Conservation (phyloP, 331 rosid genomes). For the Malus hybrid region DNA sequence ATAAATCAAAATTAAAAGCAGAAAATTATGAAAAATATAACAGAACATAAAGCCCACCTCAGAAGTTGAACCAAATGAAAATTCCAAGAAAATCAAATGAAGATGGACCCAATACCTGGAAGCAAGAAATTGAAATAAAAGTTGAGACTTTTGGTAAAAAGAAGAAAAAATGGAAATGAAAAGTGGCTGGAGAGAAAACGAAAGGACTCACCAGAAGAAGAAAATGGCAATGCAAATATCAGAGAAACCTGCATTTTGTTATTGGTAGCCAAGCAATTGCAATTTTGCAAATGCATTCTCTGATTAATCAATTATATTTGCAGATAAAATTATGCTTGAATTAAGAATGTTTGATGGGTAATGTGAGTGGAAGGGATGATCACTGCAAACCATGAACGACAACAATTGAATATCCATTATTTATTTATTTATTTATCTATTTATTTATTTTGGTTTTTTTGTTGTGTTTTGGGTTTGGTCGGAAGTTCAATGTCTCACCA, state of each 20-base stretch:
- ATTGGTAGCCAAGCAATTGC: background rate
- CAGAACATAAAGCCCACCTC: conserved; percentile 28
- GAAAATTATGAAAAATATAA: background rate
- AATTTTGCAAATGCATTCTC: background rate
- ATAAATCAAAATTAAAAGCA: background rate
- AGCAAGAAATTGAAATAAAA: background rate
- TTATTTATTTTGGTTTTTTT: too few relatives aligned
- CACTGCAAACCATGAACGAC: too few relatives aligned
- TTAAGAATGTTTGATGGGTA: background rate
- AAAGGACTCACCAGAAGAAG: conserved; percentile 4
- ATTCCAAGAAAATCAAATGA: conserved; percentile 12
- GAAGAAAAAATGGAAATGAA: background rate
- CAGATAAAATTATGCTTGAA: background rate
- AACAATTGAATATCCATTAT: background rate
- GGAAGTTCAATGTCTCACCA: background rate
- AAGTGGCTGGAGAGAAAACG: background rate
- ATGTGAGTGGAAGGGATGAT: background rate
- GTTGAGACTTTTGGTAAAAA: background rate
- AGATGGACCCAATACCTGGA: conserved; percentile 27
- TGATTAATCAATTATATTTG: background rate
- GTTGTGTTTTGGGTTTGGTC: background rate
- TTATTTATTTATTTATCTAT: background rate
- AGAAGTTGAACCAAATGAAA: conserved; percentile 18
- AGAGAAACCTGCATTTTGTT: background rate
- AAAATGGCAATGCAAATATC: conserved; percentile 22